Evolutionary conservation across 2,329 filamentous ascomycete genomes (phyloP), one percentile per base, ranked within the genome.

Genomic region (Stachybotrys chlorohalonatus): DNA sequence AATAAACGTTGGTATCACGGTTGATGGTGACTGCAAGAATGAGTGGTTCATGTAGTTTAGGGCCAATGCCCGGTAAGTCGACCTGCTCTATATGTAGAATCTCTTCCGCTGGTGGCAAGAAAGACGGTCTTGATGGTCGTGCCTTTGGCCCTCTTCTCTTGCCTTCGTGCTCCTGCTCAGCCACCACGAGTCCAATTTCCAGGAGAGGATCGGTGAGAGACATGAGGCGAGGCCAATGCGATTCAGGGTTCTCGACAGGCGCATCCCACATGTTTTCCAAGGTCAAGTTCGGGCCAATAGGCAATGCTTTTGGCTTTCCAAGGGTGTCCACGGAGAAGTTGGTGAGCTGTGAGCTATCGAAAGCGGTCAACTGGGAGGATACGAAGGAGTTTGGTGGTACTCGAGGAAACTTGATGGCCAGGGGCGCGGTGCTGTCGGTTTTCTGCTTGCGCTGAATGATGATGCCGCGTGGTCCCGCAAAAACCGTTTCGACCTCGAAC

Each of bases 401-500:
- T 59, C 74, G 76, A 32, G 76, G 81, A 56, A 81, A 79, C 56
- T 73, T 82, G 53, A 85, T 70, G 24, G 81, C 77, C 24, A 81
- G 73, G 6, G 81, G 73, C 2, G 74, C 72, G 9, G 74, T 63
- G 55, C 69, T 77, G 55, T 82, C 78, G 9, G 73, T 67, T 55
- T 76, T 78, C 47, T 85, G 76, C 66, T 87, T 95, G 57, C 92
- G 81, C 70, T 97, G 93, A 55, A 99, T 83, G 17, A 99, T 80
- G 52, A 97, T 79, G 31, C 94, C 94, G 36, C 84, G 79, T 6
- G 91, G 88, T 11, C 89, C 89, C 42, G 93, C 84, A 68, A 92
- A 90, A 32, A 89, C 91, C 53, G 84, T 84, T 66, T 96, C 90
- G 47, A 96, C 88, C 71, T 97, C 92, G 66, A 99, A 99, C 1